phyloP scores from a whole-genome alignment of 202 grass and related monocot genomes.

The Panicum virgatum region DNA sequence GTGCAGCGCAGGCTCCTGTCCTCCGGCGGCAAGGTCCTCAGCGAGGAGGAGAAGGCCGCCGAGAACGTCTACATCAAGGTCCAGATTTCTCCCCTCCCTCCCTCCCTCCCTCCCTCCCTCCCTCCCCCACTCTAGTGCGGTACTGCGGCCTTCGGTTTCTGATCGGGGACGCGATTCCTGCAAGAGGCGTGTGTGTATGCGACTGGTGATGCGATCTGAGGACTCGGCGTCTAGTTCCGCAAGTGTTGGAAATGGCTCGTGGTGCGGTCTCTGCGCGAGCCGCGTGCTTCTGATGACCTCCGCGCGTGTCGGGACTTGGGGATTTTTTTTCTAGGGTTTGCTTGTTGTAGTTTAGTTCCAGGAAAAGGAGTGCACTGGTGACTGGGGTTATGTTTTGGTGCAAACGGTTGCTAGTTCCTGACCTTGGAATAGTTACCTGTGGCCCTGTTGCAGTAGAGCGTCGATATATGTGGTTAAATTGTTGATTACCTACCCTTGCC shows the following conservation, averaged over 20 bases:
- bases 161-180: neutral
- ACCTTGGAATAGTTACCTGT: neutral
- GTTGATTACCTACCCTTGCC: neutral
- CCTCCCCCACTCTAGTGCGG: too few species aligned
- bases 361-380: neutral
- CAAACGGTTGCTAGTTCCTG: neutral
- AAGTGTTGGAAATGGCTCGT: neutral
- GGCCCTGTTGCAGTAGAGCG: neutral
- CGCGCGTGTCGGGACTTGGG: neutral
- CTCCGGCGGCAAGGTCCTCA: conserved; percentile 79
- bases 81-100: neutral
- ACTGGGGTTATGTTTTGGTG: neutral
- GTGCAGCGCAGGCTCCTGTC: conserved; percentile 62
- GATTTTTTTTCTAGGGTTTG: neutral
- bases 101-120: neutral
- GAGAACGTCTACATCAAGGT: conserved; percentile 99
- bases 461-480: neutral
- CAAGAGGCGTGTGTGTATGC: neutral
- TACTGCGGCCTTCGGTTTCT: neutral
- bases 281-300: neutral
- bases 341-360: neutral
- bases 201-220: neutral
- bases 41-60: conserved; percentile 93
- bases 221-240: conserved; percentile 1
- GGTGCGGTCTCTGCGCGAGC: neutral